These are phyloP conservation scores for Metschnikowia colocasiae DNA, from an alignment of 805 yeast genomes.

Conservation along the genomic window DNA sequence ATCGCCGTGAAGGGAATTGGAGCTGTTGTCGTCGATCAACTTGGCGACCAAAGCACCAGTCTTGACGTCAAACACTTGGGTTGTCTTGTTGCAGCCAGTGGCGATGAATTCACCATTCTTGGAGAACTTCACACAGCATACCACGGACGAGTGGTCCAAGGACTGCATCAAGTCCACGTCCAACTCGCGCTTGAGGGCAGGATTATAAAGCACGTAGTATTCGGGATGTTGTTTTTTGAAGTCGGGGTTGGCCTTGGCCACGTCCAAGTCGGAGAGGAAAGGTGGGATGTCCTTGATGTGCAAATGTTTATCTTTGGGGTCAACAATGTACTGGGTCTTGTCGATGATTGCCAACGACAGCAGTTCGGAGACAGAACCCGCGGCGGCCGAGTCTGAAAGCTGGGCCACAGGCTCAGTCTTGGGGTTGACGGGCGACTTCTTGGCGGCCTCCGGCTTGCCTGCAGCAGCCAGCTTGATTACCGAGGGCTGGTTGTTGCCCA, in stretches of 20 bases:
- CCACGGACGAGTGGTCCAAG: conserved; percentile 89
- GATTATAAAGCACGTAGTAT: conserved; percentile 87
- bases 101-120: conserved; percentile 90
- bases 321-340: conserved; percentile 39
- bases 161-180: conserved; percentile 90
- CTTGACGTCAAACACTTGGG: conserved; percentile 89
- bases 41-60: conserved; percentile 88
- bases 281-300: conserved; percentile 78
- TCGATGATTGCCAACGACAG: conserved; percentile 35
- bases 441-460: conserved; percentile 3
- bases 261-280: conserved; percentile 76
- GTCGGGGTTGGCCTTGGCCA: conserved; percentile 68
- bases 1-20: conserved; percentile 17
- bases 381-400: conserved; percentile 17
- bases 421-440: conserved; percentile 14
- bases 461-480: not conserved
- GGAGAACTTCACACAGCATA: conserved; percentile 92
- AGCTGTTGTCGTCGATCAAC: conserved; percentile 68
- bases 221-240: conserved; percentile 80
- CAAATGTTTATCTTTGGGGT: conserved; percentile 43
- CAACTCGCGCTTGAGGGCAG: conserved; percentile 59
- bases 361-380: conserved; percentile 16
- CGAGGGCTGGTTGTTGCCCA: conserved; percentile 3
- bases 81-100: conserved; percentile 94
- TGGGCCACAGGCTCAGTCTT: conserved; percentile 16